Conservation (phyloP, 192 early-diverging fungal species). For the Obelidium mucronatum region DNA sequence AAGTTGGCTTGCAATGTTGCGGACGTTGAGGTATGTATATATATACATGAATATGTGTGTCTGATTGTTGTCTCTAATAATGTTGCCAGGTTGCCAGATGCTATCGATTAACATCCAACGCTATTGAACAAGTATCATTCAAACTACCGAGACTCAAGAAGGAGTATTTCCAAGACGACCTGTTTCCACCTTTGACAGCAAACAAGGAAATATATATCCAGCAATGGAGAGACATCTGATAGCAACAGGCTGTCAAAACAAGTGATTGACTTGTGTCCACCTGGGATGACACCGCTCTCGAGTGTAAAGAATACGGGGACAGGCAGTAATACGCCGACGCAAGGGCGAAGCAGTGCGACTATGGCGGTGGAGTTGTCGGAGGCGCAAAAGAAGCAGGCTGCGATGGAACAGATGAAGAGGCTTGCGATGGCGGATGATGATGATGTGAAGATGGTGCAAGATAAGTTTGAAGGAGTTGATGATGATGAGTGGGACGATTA, state of each 20-base stretch:
- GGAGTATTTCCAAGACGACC: conserved; percentile 92
- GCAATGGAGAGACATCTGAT: neutral
- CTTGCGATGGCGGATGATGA: conserved; percentile 45
- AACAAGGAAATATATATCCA: neutral
- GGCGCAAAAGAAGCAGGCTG: conserved; percentile 46
- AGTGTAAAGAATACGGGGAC: conserved; percentile 28
- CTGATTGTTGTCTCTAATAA: neutral
- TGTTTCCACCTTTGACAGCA: conserved; percentile 62
- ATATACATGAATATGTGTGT: neutral
- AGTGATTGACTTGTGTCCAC: conserved; percentile 50
- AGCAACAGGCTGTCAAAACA: neutral
- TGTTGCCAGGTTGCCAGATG: conserved; percentile 48
- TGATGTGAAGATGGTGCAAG: conserved; percentile 44
- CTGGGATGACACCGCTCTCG: conserved; percentile 56
- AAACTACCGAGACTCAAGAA: conserved; percentile 79
- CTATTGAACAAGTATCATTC: conserved; percentile 76
- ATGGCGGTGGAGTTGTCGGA: conserved; percentile 42
- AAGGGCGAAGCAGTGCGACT: conserved; percentile 10
- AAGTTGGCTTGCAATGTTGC: conserved; percentile 72
- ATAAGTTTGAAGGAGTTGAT: conserved; percentile 54
- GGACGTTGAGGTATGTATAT: conserved; percentile 65
- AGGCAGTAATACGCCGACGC: neutral
- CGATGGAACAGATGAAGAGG: conserved; percentile 48
- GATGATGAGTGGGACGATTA: conserved; percentile 64
- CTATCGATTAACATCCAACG: conserved; percentile 72